Percentiles rank a stretch among this genome's conserved stretches.
Evolutionary conservation across 2,329 filamentous ascomycete species (phyloP).

Genomic region (Alternaria novae-zelandiae): DNA sequence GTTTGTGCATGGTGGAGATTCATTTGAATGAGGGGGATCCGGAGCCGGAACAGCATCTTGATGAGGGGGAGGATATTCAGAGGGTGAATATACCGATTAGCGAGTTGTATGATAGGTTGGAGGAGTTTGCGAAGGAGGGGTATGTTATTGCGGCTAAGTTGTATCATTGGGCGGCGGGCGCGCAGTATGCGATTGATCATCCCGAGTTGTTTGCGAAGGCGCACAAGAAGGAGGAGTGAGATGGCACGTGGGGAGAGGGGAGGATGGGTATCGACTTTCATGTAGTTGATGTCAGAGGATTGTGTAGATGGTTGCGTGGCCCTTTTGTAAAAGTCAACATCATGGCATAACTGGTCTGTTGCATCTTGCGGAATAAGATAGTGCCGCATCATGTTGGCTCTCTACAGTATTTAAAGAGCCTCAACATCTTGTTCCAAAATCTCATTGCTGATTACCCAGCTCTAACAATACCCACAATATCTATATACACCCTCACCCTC

Average conservation of each 20-base stretch:
- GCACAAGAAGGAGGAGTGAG: too few species aligned
- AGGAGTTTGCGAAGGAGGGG: constrained; percentile 30
- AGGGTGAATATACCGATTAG: constrained; percentile 31
- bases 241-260: not conserved
- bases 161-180: constrained; percentile 39
- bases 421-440: not conserved
- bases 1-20: constrained; percentile 34
- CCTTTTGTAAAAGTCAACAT: not conserved
- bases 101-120: constrained; percentile 30
- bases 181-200: constrained; percentile 33
- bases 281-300: too few species aligned
- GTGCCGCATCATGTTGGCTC: not conserved
- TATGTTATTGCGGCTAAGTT: constrained; percentile 37
- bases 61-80: constrained; percentile 39
- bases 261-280: too few species aligned
- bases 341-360: not conserved
- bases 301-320: too few species aligned
- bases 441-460: not conserved
- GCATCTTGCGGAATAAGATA: not conserved
- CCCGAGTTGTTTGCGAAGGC: constrained; percentile 23
- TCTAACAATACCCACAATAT: not conserved
- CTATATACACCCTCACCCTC: not conserved
- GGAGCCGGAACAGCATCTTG: constrained; percentile 36
- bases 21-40: constrained; percentile 24
- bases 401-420: not conserved